Base-by-base conservation (phyloP, 192 early-diverging fungal species). In the Coemansia sp. region DNA sequence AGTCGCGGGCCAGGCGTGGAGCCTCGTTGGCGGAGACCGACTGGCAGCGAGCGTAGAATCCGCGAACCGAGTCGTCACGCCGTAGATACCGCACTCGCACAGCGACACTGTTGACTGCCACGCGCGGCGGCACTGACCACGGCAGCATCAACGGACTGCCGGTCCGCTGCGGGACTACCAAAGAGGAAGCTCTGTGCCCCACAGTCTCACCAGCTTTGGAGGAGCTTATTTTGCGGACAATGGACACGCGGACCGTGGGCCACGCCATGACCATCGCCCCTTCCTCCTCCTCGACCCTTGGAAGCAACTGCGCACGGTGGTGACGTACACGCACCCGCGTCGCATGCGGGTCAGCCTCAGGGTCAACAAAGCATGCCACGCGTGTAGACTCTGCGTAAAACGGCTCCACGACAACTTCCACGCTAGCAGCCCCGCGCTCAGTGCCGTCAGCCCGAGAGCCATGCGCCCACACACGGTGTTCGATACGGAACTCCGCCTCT, bases 361-460 rank as follows among this genome's bases (percentile, higher is more conserved):
- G 80, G 30, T 83, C 80, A 17, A 83, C 80, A 42, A 78, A 83
- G 16, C 80, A 83, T 26, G 80, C 80, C 11, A 78, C 59, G 0
- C 63, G 52, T 3, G 70, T 66, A 0, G 68, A 62, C 7, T 44
- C 57, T 16, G 59, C 55, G 60, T 53, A 59, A 44, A 77, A 75
- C 44, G 80, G 80, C 67, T 63, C 69, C 9, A 75, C 64, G 0
- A 32, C 19, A 3, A 83, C 26, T 3, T 47, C 53, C 10, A 83
- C 57, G 17, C 46, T n/a, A 0, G 74, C 74, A 19, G 38, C 30
- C 37, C 43, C 63, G 16, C 52, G 62, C 67, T 62, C 58, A 10
- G 62, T 23, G 13, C 38, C 44, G 13, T 39, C 63, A 9, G 71
- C 40, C 13, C 47, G 44, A 1, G 49, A 37, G 0, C 72, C 72